A percentile compares a stretch with the other conserved stretches of the same genome.
phyloP scores from a whole-genome alignment of 2,329 filamentous ascomycete genomes.

The Chrysoporthe cubensis region DNA sequence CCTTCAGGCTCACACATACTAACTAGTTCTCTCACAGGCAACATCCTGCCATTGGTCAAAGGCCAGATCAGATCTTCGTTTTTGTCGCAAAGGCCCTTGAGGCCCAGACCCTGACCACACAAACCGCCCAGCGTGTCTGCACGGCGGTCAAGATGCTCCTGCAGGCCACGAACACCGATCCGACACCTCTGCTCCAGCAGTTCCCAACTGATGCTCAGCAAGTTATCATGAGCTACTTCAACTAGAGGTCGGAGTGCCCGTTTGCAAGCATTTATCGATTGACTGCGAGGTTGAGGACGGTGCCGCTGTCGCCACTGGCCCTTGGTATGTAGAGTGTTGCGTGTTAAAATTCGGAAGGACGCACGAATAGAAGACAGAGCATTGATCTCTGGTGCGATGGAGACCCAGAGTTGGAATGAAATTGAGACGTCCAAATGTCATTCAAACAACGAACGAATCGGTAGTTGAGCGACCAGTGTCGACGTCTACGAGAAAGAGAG shows the following conservation, averaged over 20 bases:
- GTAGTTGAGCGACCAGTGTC: not conserved
- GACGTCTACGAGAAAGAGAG: not conserved
- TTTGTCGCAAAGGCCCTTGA: constrained; percentile 88
- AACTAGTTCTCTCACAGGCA: constrained; percentile 59
- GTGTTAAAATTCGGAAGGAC: not conserved
- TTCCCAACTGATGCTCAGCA: constrained; percentile 81
- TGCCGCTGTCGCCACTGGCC: constrained; percentile 13
- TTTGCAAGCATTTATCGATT: not conserved
- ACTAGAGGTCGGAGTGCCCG: constrained; percentile 45
- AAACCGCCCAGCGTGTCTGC: constrained; percentile 78
- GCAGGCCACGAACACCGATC: constrained; percentile 72
- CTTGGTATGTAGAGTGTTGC: constrained; percentile 1
- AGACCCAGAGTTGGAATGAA: not conserved
- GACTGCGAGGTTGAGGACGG: not conserved
- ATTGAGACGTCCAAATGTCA: not conserved
- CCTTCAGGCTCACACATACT: constrained; percentile 10
- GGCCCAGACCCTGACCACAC: constrained; percentile 84
- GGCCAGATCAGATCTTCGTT: constrained; percentile 81
- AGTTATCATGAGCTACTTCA: constrained; percentile 78
- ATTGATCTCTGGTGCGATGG: not conserved
- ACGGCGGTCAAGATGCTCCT: constrained; percentile 78
- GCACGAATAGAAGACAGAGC: not conserved
- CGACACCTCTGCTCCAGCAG: constrained; percentile 73
- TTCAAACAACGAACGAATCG: not conserved
- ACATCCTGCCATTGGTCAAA: constrained; percentile 78